Evolutionary conservation across 306 rosid genomes (phyloP).

Genomic region (Urtica urens): DNA sequence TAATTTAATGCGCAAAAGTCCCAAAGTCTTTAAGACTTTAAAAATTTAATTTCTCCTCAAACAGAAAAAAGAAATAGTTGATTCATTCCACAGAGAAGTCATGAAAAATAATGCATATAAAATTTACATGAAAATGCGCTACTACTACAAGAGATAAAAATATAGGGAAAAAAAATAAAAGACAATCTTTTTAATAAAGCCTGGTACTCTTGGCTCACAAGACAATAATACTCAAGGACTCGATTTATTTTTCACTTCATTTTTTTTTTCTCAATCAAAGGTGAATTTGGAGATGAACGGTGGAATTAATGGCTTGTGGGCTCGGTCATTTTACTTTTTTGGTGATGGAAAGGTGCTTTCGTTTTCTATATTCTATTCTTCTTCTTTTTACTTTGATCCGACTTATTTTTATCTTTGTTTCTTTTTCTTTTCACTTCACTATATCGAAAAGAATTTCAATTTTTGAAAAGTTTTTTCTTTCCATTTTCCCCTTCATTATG

Average conservation of each 20-base stretch:
- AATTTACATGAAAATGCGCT: no score
- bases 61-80: not conserved
- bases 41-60: conserved; percentile 7
- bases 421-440: conserved; percentile 21
- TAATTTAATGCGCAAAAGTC: conserved; percentile 35
- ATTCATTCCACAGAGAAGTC: conserved; percentile 1
- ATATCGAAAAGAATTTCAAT: no score
- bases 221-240: conserved; percentile 16
- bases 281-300: conserved; percentile 38
- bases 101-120: no score
- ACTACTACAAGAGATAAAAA: conserved; percentile 9
- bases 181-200: conserved; percentile 23
- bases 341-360: conserved; percentile 39
- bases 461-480: conserved; percentile 14
- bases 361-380: conserved; percentile 9
- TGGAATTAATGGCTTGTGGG: conserved; percentile 59
- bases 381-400: conserved; percentile 3
- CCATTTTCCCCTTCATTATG: conserved; percentile 24
- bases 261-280: conserved; percentile 1
- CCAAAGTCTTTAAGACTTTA: conserved; percentile 1
- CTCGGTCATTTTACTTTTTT: conserved; percentile 38
- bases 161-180: conserved; percentile 15
- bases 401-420: conserved; percentile 28
- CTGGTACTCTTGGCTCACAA: conserved; percentile 63
- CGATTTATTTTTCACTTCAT: conserved; percentile 3